These are phyloP conservation scores for Lachnellula arida DNA, from an alignment of 2,329 filamentous ascomycete species.

Conservation along the genomic window DNA sequence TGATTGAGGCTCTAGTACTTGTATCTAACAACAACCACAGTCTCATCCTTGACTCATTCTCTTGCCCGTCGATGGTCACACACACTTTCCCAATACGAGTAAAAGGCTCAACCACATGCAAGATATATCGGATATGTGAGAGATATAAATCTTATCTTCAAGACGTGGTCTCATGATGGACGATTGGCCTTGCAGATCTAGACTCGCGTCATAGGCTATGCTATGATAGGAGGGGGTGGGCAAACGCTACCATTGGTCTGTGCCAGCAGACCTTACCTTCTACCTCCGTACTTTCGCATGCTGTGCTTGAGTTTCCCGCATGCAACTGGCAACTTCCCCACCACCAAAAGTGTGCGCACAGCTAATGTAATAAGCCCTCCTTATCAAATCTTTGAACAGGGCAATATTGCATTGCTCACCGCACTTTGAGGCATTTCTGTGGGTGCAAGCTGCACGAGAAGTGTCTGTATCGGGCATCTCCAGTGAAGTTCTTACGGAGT, in stretches of 20 bases:
- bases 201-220: background rate
- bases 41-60: too few species aligned
- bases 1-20: background rate
- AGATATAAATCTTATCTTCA: background rate
- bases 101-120: background rate
- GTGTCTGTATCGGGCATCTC: background rate
- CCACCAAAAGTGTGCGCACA: background rate
- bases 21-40: background rate
- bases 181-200: background rate
- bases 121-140: background rate
- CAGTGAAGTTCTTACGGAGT: background rate
- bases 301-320: background rate
- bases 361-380: background rate
- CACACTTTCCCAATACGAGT: background rate
- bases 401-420: constrained; percentile 1
- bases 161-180: background rate
- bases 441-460: background rate
- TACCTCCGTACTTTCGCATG: background rate
- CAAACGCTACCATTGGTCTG: background rate
- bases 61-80: background rate
- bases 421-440: constrained; percentile 7
- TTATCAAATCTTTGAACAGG: constrained; percentile 1
- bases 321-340: background rate
- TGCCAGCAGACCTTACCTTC: background rate
- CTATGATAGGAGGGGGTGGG: background rate